Conservation (phyloP, 1,284 basidiomycete species). For the Microbotryomycetes sp. region DNA sequence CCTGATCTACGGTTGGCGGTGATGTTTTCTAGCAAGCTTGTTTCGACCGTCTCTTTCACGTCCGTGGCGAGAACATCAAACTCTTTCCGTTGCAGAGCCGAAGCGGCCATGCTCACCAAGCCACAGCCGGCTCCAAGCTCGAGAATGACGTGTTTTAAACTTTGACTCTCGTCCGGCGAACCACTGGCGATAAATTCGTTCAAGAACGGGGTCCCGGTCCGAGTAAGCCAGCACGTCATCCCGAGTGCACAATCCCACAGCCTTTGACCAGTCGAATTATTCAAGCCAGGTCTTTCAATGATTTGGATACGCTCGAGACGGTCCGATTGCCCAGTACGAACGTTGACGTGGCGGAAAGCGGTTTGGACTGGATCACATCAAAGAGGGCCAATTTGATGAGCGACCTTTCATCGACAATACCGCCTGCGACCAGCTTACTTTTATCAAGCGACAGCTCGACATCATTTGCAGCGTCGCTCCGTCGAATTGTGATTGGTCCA, state of each 20-base stretch:
- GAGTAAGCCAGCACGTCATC: slow-evolving; percentile 19
- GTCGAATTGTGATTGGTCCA: neutral
- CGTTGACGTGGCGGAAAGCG: slow-evolving; percentile 3
- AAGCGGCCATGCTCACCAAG: slow-evolving; percentile 15
- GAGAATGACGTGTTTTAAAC: slow-evolving; percentile 4
- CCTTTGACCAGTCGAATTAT: slow-evolving; percentile 30
- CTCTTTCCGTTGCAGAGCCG: neutral
- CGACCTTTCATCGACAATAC: too few species aligned
- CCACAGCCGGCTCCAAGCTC: slow-evolving; percentile 36
- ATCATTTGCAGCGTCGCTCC: too few species aligned
- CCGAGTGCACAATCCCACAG: slow-evolving; percentile 35
- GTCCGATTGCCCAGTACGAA: too few species aligned
- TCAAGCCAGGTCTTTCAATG: slow-evolving; percentile 25
- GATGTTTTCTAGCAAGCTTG: slow-evolving; percentile 25
- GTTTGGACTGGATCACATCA: slow-evolving; percentile 16
- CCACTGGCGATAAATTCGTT: neutral
- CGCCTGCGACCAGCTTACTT: too few species aligned
- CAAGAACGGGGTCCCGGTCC: neutral
- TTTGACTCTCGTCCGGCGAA: neutral
- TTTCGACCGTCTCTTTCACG: slow-evolving; percentile 26
- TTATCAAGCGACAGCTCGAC: too few species aligned
- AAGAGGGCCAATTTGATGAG: too few species aligned
- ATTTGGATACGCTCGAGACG: slow-evolving; percentile 1
- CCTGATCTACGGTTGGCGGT: neutral
- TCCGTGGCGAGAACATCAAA: slow-evolving; percentile 25